Conservation (phyloP, 805 yeast genomes). For the Ogataea angusta region DNA sequence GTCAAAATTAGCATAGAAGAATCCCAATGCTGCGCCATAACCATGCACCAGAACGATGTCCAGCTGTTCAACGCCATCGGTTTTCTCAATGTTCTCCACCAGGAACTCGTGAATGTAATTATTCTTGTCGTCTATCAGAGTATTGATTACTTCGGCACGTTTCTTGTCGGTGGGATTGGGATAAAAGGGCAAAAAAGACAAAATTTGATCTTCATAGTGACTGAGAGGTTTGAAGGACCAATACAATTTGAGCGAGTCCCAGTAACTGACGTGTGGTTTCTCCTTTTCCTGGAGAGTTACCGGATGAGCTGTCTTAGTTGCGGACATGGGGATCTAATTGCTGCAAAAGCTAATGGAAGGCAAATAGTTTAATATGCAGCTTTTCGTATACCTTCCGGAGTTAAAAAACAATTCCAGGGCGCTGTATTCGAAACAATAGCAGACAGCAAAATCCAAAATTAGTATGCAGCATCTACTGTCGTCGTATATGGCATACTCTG, state of each 20-base stretch:
- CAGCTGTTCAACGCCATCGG: constrained; percentile 12
- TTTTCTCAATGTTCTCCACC: constrained; percentile 40
- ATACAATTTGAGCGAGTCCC: constrained; percentile 29
- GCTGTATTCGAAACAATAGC: too few relatives aligned
- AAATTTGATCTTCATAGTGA: constrained; percentile 39
- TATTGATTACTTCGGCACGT: constrained; percentile 44
- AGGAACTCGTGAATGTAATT: constrained; percentile 72
- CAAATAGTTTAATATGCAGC: too few relatives aligned
- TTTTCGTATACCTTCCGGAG: too few relatives aligned
- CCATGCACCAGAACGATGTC: constrained; percentile 79
- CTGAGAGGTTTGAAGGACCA: constrained; percentile 22
- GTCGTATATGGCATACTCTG: too few relatives aligned
- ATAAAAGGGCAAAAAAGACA: constrained; percentile 57
- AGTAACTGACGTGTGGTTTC: constrained; percentile 3
- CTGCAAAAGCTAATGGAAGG: background rate
- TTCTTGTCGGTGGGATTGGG: constrained; percentile 51
- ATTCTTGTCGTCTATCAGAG: constrained; percentile 44
- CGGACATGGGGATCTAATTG: background rate
- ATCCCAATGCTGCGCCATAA: constrained; percentile 85
- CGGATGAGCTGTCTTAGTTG: too few relatives aligned
- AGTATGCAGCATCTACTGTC: too few relatives aligned
- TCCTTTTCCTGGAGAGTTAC: too few relatives aligned
- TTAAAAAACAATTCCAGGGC: too few relatives aligned
- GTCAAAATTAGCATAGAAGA: constrained; percentile 69
- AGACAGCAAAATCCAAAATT: too few relatives aligned